Conservation (phyloP, 2,329 filamentous ascomycete species). For the Camillea tinctor region DNA sequence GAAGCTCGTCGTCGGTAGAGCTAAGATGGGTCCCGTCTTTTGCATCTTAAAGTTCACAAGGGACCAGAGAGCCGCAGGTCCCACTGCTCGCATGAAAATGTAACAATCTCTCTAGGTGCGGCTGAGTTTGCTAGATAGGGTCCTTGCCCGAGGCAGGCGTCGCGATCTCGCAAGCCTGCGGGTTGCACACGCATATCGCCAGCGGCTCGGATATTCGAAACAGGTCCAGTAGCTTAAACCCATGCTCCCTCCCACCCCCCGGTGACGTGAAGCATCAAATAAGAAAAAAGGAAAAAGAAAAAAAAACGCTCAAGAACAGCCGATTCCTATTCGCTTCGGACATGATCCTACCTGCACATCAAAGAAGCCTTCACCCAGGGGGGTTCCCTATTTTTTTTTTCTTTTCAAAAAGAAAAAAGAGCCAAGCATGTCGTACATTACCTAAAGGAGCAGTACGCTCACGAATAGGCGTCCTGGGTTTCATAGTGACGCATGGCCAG, state of each 20-base stretch:
- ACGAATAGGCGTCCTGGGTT: neutral
- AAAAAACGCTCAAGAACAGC: neutral
- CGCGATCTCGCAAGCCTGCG: neutral
- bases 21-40: slow-evolving; percentile 5
- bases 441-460: neutral
- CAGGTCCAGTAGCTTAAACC: neutral
- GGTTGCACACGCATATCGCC: neutral
- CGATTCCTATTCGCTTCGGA: neutral
- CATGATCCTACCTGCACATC: slow-evolving; percentile 1
- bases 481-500: neutral
- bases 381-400: too few relatives aligned
- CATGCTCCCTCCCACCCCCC: neutral
- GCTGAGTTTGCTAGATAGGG: slow-evolving; percentile 9
- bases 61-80: slow-evolving; percentile 8
- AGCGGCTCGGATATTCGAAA: neutral
- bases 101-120: slow-evolving; percentile 6
- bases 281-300: neutral
- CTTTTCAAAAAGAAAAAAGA: neutral
- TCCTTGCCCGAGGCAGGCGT: neutral
- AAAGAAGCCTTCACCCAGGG: neutral
- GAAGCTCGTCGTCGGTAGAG: slow-evolving; percentile 2
- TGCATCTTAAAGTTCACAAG: slow-evolving; percentile 1
- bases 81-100: slow-evolving; percentile 11
- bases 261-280: neutral
- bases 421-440: neutral